Base-by-base conservation (phyloP, 169 alveolate genomes). In the Eimeria sp. region DNA sequence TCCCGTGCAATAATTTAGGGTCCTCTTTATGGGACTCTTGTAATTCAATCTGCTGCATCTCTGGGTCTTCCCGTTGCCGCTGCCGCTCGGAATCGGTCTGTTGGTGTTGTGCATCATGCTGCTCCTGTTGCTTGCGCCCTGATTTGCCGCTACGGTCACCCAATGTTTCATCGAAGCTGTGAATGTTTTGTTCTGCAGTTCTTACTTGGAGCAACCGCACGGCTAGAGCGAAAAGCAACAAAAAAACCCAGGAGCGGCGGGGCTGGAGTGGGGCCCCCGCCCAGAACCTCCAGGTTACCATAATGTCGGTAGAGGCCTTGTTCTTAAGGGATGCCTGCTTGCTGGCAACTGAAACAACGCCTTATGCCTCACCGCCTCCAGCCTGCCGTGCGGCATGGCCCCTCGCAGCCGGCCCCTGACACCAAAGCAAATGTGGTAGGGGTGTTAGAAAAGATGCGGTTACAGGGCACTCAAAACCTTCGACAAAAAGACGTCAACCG, bases 11-110 rank as follows among this genome's bases (percentile, higher is more conserved):
- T 7, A 30, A 18, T 25, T 78, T 40, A 4, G 13, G 18, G 65
- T 49, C 89, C 40, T 78, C 89, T 54, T 78, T 25, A 47, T 49
- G 89, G 65, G 20, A n/a, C 25, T 78, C 65, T 45, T 78, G 70
- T 25, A 18, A 22, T 40, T 49, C 89, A 78, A 47, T 3, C 89
- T 78, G 83, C 83, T 40, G 70, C 89, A 7, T 11, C 89, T 78
- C 65, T 18, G 49, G 45, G 16, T 49, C 65, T 67, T 78, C 65
- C 61, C 13, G 65, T 20, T 34, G 87, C 16, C 51, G 14, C 82
- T 40, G 84, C 84, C 18, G 30, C 84, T 73, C 84, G 49, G 34
- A 43, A 73, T 34, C 84, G 2, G 25, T 49, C 89, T 78, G 89
- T 47, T n/a, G 45, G 20, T 78, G 57, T 16, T n/a, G 47, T n/a